phyloP scores from a whole-genome alignment of 495 filamentous ascomycete species.

The Trichoderma parareesei region DNA sequence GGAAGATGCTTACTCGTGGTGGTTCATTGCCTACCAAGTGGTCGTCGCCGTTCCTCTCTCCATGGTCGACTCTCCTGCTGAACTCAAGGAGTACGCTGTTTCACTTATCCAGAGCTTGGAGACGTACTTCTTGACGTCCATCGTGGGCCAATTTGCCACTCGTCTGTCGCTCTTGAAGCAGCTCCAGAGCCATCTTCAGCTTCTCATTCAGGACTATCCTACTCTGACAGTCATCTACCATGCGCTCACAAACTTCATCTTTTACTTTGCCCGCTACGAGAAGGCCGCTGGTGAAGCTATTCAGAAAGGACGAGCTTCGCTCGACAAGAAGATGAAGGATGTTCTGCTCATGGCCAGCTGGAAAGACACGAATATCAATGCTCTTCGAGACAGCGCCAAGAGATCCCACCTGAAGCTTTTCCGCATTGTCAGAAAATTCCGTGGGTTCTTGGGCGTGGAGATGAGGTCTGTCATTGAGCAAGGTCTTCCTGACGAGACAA shows the following conservation, averaged over 20 bases:
- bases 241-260: conserved; percentile 69
- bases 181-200: conserved; percentile 55
- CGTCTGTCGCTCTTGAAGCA: conserved; percentile 65
- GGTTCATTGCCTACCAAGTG: conserved; percentile 90
- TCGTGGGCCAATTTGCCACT: conserved; percentile 68
- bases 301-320: conserved; percentile 48
- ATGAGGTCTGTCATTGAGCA: conserved; percentile 54
- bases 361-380: conserved; percentile 93
- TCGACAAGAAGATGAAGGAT: conserved; percentile 84
- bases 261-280: conserved; percentile 61
- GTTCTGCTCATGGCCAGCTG: conserved; percentile 83
- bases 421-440: conserved; percentile 82
- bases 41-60: conserved; percentile 68
- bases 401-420: conserved; percentile 88
- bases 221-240: conserved; percentile 43
- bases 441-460: conserved; percentile 63
- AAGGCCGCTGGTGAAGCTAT: conserved; percentile 53
- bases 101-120: conserved; percentile 64
- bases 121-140: conserved; percentile 63
- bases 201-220: conserved; percentile 48
- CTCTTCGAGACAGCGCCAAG: conserved; percentile 76
- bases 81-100: conserved; percentile 54
- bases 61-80: conserved; percentile 44
- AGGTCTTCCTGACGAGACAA: conserved; percentile 50
- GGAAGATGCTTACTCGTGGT: conserved; percentile 79